Evolutionary conservation across 257 asterid species (phyloP).

Genomic region (Forsythia viridissima): DNA sequence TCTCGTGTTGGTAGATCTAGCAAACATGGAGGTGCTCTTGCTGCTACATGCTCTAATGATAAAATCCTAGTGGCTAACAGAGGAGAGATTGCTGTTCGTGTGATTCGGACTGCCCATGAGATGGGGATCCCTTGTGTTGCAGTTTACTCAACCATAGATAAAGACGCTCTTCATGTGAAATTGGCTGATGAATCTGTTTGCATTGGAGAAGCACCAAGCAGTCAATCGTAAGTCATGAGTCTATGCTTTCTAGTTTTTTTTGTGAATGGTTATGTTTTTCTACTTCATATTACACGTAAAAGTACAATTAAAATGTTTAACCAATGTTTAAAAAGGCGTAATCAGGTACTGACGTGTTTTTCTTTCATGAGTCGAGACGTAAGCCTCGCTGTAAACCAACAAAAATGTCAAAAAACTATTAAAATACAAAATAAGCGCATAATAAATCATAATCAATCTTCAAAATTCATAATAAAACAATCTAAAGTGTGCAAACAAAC

Average conservation of each 20-base stretch:
- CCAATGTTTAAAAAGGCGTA: too few species aligned
- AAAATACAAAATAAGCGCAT: too few species aligned
- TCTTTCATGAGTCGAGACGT: too few species aligned
- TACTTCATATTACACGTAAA: not conserved
- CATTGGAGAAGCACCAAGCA: constrained; percentile 99
- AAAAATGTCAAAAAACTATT: too few species aligned
- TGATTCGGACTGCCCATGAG: constrained; percentile 97
- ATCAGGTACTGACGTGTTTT: too few species aligned
- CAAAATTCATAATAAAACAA: too few species aligned
- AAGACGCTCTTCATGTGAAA: constrained; percentile 97
- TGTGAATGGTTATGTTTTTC: not conserved
- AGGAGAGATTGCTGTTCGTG: constrained; percentile 99
- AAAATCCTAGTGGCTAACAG: constrained; percentile 95
- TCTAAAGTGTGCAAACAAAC: too few species aligned
- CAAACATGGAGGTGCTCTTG: constrained; percentile 68
- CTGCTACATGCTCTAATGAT: constrained; percentile 61
- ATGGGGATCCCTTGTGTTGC: constrained; percentile 99
- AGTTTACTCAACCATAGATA: constrained; percentile 92
- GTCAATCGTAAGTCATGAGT: constrained; percentile 78
- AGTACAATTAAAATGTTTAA: not conserved
- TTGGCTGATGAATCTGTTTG: constrained; percentile 98
- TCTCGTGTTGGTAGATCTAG: constrained; percentile 47
- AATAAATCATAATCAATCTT: too few species aligned
- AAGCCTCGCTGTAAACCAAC: too few species aligned
- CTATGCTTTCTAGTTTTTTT: not conserved